Percentiles rank a stretch among this genome's conserved stretches.
These are phyloP conservation scores for Silene uniflora DNA, from an alignment of 148 eudicot species.

Conservation along the genomic window DNA sequence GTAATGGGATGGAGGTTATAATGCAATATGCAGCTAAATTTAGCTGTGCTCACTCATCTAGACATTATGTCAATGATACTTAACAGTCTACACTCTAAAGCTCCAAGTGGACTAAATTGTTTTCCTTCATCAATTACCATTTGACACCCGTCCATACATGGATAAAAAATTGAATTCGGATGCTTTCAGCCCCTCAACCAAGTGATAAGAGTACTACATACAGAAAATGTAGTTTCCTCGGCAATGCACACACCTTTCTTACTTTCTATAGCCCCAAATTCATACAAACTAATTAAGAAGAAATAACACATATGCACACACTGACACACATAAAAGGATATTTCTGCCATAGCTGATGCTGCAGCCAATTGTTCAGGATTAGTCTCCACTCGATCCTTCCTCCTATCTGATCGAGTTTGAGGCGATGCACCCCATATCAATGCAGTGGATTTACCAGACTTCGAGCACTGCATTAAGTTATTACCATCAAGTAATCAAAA, in stretches of 20 bases:
- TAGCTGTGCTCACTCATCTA: background rate
- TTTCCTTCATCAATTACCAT: background rate
- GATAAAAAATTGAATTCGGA: background rate
- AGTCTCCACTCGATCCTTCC: slow-evolving; percentile 95
- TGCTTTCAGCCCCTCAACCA: background rate
- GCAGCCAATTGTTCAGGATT: slow-evolving; percentile 98
- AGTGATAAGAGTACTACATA: background rate
- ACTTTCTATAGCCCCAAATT: background rate
- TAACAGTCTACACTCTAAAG: background rate
- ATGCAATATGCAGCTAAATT: background rate
- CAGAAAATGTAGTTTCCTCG: background rate
- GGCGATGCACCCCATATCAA: slow-evolving; percentile 97
- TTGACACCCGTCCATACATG: background rate
- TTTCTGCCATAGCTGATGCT: slow-evolving; percentile 91
- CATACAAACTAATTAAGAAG: slow-evolving; percentile 5
- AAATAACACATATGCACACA: slow-evolving; percentile 2
- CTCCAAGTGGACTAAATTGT: background rate
- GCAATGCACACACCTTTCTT: background rate
- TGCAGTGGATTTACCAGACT: slow-evolving; percentile 69
- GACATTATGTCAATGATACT: background rate
- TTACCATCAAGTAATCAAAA: slow-evolving; percentile 5
- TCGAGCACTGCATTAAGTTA: slow-evolving; percentile 48
- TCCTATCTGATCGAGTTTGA: slow-evolving; percentile 90
- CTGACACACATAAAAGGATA: slow-evolving; percentile 77
- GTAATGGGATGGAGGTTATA: background rate